These are phyloP conservation scores for Entophlyctis luteolus DNA, from an alignment of 192 early-diverging fungal genomes.

Conservation along the genomic window DNA sequence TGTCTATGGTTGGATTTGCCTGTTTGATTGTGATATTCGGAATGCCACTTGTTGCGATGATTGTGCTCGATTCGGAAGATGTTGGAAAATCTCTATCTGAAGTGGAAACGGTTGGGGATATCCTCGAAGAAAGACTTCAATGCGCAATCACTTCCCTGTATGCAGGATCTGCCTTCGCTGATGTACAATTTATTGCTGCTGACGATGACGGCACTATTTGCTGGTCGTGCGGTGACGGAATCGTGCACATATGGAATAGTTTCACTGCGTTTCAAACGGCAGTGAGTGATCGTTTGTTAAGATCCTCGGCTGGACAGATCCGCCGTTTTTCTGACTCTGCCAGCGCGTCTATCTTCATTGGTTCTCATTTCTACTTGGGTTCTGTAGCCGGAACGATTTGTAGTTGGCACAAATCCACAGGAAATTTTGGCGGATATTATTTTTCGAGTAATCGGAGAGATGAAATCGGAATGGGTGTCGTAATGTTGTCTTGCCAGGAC, in stretches of 20 bases:
- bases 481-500: too few species aligned
- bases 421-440: not conserved
- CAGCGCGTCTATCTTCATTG: not conserved
- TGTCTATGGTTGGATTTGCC: not conserved
- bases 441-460: not conserved
- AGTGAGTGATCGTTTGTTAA: not conserved
- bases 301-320: not conserved
- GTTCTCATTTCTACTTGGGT: not conserved
- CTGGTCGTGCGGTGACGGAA: constrained; percentile 9
- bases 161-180: not conserved
- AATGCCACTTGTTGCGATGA: too few species aligned
- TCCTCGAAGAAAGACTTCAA: too few species aligned
- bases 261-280: not conserved
- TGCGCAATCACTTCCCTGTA: not conserved
- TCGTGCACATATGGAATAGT: constrained; percentile 10
- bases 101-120: not conserved
- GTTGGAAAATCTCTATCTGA: too few species aligned
- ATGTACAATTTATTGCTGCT: not conserved
- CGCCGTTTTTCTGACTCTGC: not conserved
- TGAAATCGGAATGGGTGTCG: too few species aligned
- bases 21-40: constrained; percentile 7
- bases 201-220: constrained; percentile 1
- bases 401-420: not conserved
- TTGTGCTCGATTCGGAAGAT: too few species aligned
- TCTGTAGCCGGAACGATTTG: not conserved